Evolutionary conservation across 495 filamentous ascomycete species (phyloP).

Genomic region (Tuber umbilicatum): DNA sequence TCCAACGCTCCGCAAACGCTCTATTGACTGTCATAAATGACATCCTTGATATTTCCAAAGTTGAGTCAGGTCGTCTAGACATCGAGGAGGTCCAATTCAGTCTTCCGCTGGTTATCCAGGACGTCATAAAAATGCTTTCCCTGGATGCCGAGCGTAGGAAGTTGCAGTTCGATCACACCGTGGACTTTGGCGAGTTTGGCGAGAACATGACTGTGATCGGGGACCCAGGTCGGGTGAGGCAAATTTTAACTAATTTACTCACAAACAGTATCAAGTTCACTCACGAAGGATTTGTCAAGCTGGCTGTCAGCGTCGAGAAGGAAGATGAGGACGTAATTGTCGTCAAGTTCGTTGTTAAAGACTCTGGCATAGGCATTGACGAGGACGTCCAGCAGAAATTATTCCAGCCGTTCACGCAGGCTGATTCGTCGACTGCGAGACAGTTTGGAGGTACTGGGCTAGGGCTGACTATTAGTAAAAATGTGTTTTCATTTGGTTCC

Average conservation of each 20-base stretch:
- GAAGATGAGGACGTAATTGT: slow-evolving; percentile 49
- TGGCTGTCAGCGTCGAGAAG: slow-evolving; percentile 48
- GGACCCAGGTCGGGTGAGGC: slow-evolving; percentile 70
- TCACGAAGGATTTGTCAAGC: slow-evolving; percentile 59
- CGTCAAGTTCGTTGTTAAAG: slow-evolving; percentile 60
- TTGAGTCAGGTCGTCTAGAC: slow-evolving; percentile 68
- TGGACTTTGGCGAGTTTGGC: slow-evolving; percentile 35
- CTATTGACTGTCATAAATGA: slow-evolving; percentile 87
- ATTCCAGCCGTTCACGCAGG: slow-evolving; percentile 82
- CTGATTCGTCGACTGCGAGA: slow-evolving; percentile 68
- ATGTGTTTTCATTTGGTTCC: slow-evolving; percentile 31
- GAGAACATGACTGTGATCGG: slow-evolving; percentile 53
- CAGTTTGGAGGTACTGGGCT: slow-evolving; percentile 76
- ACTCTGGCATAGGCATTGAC: slow-evolving; percentile 80
- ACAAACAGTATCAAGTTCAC: slow-evolving; percentile 90
- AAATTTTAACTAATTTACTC: slow-evolving; percentile 80
- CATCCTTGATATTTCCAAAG: slow-evolving; percentile 80
- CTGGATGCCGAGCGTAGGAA: slow-evolving; percentile 49
- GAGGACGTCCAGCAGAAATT: slow-evolving; percentile 63
- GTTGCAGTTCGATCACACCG: slow-evolving; percentile 45
- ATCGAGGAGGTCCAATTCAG: slow-evolving; percentile 76
- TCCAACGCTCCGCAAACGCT: slow-evolving; percentile 71
- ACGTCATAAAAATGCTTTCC: slow-evolving; percentile 60
- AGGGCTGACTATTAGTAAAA: slow-evolving; percentile 75
- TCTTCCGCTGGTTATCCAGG: slow-evolving; percentile 61